These are phyloP conservation scores for Aspergillus bertholletiae DNA, from an alignment of 495 filamentous ascomycete species.

Conservation along the genomic window DNA sequence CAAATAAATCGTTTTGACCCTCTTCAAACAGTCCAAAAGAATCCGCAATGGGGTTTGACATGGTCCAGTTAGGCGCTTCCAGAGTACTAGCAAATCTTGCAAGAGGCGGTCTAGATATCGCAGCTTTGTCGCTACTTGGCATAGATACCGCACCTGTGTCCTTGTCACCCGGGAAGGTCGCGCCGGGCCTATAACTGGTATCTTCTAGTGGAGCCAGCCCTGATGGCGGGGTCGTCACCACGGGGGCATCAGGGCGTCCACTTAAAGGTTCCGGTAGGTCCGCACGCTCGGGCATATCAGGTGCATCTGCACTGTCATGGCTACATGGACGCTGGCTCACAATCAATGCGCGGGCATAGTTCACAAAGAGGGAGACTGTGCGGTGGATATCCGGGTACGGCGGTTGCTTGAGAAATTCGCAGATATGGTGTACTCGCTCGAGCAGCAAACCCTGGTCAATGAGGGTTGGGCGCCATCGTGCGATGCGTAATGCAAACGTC, in stretches of 20 bases:
- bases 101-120: conserved; percentile 26
- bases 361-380: conserved; percentile 42
- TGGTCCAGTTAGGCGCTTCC: conserved; percentile 40
- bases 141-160: conserved; percentile 18
- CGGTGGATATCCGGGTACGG: conserved; percentile 44
- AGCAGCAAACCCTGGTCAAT: conserved; percentile 35
- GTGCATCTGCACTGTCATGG: conserved; percentile 16
- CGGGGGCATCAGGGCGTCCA: not conserved
- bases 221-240: conserved; percentile 6
- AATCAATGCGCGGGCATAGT: conserved; percentile 37
- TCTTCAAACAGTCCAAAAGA: conserved; percentile 46
- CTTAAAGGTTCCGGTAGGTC: conserved; percentile 12
- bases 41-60: conserved; percentile 41
- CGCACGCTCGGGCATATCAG: conserved; percentile 14
- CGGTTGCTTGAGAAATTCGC: conserved; percentile 39
- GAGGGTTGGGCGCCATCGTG: conserved; percentile 37
- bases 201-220: conserved; percentile 18
- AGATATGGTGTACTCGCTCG: conserved; percentile 34
- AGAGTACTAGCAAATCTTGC: conserved; percentile 31
- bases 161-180: conserved; percentile 19
- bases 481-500: conserved; percentile 39
- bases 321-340: conserved; percentile 27
- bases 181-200: conserved; percentile 18
- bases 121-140: conserved; percentile 19
- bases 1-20: conserved; percentile 42